A percentile compares a stretch with the other conserved stretches of the same genome.
These are phyloP conservation scores for Petrea volubilis DNA, from an alignment of 257 asterid genomes.

Conservation along the genomic window DNA sequence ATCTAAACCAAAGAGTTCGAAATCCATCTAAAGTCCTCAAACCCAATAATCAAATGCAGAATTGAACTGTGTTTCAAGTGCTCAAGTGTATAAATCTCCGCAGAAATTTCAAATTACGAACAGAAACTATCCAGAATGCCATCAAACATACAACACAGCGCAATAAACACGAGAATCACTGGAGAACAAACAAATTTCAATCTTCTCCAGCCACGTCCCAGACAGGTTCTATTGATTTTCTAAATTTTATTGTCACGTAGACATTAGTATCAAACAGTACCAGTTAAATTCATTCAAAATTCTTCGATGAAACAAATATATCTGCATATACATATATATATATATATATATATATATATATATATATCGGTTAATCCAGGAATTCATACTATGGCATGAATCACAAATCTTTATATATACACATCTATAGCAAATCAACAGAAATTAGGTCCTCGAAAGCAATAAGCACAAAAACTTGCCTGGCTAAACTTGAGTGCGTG, in stretches of 20 bases:
- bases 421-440: not conserved
- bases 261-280: not conserved
- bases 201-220: not conserved
- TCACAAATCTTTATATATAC: not conserved
- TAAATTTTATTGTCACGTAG: not conserved
- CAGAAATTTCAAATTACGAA: not conserved
- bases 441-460: not conserved
- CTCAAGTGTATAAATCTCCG: not conserved
- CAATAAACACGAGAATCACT: not conserved
- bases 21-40: too few relatives aligned
- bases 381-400: not conserved
- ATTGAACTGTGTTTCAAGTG: not conserved
- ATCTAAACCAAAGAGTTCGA: too few relatives aligned
- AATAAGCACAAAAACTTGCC: constrained; percentile 11
- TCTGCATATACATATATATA: too few relatives aligned
- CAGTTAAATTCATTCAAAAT: not conserved
- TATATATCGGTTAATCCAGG: not conserved
- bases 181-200: not conserved
- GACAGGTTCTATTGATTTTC: too few relatives aligned
- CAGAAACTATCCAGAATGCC: not conserved
- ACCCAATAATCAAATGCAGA: not conserved
- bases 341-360: not conserved
- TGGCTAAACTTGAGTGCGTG: constrained; percentile 50
- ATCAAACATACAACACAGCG: not conserved
- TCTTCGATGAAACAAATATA: not conserved